Conservation (phyloP, 176 grass and related monocot species). For the Miscanthus lutarioriparius region DNA sequence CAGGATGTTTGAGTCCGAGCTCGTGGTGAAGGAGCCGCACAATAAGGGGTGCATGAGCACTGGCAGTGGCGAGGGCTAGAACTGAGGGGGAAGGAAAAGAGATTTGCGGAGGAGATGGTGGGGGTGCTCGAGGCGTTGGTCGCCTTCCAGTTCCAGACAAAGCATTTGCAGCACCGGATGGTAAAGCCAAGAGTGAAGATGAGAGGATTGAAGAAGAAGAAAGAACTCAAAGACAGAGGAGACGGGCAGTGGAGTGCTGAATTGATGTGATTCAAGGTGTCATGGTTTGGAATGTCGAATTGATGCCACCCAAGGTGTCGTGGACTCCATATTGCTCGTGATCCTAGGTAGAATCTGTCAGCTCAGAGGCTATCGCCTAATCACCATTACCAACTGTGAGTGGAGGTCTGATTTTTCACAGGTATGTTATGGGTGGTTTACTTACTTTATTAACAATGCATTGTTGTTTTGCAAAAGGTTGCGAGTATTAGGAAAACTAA, state of each 20-base stretch:
- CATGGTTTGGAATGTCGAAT: no score
- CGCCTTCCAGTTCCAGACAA: not conserved
- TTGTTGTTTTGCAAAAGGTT: not conserved
- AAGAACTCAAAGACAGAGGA: not conserved
- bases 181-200: not conserved
- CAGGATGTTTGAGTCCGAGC: no score
- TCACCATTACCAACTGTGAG: not conserved
- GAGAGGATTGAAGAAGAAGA: not conserved
- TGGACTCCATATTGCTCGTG: not conserved
- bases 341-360: not conserved
- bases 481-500: not conserved
- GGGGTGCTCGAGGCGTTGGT: no score
- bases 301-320: not conserved
- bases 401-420: conserved; percentile 8
- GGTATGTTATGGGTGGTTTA: not conserved
- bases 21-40: no score
- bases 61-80: no score
- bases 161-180: no score
- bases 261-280: not conserved
- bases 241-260: not conserved
- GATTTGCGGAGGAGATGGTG: no score
- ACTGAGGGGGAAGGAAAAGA: no score
- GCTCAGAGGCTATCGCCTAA: not conserved
- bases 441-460: not conserved
- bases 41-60: no score